Evolutionary conservation across 2,329 filamentous ascomycete species (phyloP), one percentile per base, ranked within the genome.

Genomic region (Lachnellula occidentalis): DNA sequence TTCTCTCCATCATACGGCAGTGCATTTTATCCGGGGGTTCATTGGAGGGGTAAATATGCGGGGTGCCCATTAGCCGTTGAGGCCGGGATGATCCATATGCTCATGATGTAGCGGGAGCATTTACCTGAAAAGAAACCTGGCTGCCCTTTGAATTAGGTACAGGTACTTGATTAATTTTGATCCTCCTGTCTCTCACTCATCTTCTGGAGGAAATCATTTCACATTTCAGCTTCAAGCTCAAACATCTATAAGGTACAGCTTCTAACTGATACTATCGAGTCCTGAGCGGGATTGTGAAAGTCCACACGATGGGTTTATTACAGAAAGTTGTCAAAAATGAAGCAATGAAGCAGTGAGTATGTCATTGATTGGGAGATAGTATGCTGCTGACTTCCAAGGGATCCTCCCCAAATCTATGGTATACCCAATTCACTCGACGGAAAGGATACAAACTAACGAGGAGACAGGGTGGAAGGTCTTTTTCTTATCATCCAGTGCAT

Each of bases 391-490:
- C 31, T 52, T 34, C 34, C 34, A 34, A 64, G 63, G 49, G 64
- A 66, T 49, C 65, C 64, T 17, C 56, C 58, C 7, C 61, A 66
- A 55, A 65, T 66, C 37, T 65, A 66, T 54, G 62, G 58, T 60
- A 58, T 41, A 24, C 14, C n/a, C 15, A 34, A n/a, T 11, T 22
- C 36, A 34, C 21, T 34, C 43, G 17, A 17, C 4, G 4, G 4
- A 36, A 39, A 48, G 34, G 1, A 21, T 7, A 4, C 17, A 2
- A 27, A 15, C 55, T 61, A 24, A 63, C 41, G 46, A 37, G 17
- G 12, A 34, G 62, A 80, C 87, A 71, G 83, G 83, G 65, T 88
- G 84, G 84, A 78, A 84, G 53, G 82, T 77, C 77, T 66, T 74
- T 87, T 61, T 83, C 82, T 48, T 82, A 76, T 66, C 83, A 34